Percentiles rank a stretch among this genome's conserved stretches.
phyloP scores from a whole-genome alignment of 331 rosid species.

The Malus hybrid region DNA sequence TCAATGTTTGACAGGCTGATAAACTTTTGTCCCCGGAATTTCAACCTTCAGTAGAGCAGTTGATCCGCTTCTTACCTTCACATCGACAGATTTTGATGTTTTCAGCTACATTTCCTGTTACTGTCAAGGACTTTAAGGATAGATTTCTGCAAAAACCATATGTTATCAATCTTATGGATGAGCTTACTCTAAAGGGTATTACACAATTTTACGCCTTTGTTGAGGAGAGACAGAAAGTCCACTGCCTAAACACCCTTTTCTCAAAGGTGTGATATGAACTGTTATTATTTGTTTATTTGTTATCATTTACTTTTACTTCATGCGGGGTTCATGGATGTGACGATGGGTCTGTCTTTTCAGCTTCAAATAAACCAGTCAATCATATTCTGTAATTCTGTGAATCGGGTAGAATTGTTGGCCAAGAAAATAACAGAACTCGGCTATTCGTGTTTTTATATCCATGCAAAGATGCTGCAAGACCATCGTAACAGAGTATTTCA shows the following conservation, averaged over 20 bases:
- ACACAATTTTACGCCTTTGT: constrained; percentile 95
- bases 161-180: constrained; percentile 96
- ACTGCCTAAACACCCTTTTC: constrained; percentile 94
- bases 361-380: constrained; percentile 99
- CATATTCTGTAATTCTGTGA: constrained; percentile 97
- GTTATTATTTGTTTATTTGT: not conserved
- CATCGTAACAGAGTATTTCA: constrained; percentile 98
- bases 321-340: constrained; percentile 33
- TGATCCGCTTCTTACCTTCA: constrained; percentile 71
- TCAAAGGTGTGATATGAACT: constrained; percentile 64
- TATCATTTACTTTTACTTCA: not conserved
- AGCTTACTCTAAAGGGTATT: constrained; percentile 96
- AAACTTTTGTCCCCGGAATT: constrained; percentile 96
- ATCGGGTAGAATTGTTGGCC: constrained; percentile 95
- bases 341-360: constrained; percentile 34
- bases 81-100: constrained; percentile 86
- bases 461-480: constrained; percentile 99
- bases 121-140: constrained; percentile 94
- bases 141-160: constrained; percentile 79
- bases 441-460: constrained; percentile 94
- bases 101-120: constrained; percentile 98
- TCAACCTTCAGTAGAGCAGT: constrained; percentile 91
- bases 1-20: constrained; percentile 63
- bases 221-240: constrained; percentile 97
- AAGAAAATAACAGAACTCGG: constrained; percentile 99